Evolutionary conservation across 805 yeast species (phyloP), one percentile per base, ranked within the genome.

Genomic region (Metschnikowia peoriensis): DNA sequence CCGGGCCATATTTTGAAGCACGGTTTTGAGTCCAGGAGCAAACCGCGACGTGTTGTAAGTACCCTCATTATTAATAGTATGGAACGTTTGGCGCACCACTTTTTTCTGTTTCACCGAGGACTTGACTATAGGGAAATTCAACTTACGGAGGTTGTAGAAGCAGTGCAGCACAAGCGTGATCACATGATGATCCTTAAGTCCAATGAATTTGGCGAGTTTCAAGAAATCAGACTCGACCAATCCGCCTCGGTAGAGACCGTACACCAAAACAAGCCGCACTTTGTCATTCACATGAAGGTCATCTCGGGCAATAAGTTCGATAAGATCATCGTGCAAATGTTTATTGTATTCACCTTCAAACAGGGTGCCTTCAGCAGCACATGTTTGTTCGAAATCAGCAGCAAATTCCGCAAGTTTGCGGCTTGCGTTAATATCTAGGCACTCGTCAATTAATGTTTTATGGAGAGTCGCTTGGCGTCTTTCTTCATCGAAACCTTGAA

Each of bases 341-440:
- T 81, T 81, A 43, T 79, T 78, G 58, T 80, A 80, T 28, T 78
- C 78, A 2, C 93, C 91, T 57, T 89, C 88, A 44, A 84, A 75
- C 51, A 83, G 84, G 2, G 79, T 67, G 22, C 96, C 96, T 41
- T 82, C 82, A 4, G 90, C 88, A 5, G 87, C 82, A 57, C 91
- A 77, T 16, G 85, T 81, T 69, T 92, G 97, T 69, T 94, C 98
- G 53, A 91, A 78, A 57, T 89, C 94, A 1, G 96, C 89, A 16
- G 88, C 75, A 58, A 72, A 73, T 54, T 83, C 89, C 8, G 86
- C 83, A 57, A 90, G 70, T 56, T 80, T 77, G 55, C 83, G 75
- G 29, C 74, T 76, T 46, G 84, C 80, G 64, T 86, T 84, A 14
- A 78, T 69, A 28, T 76, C 78, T 68, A 88, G 73, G 63, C 92